A percentile compares a stretch with the other conserved stretches of the same genome.
Conservation (phyloP, 768 basidiomycete genomes). For the Psilocybe cubensis region DNA sequence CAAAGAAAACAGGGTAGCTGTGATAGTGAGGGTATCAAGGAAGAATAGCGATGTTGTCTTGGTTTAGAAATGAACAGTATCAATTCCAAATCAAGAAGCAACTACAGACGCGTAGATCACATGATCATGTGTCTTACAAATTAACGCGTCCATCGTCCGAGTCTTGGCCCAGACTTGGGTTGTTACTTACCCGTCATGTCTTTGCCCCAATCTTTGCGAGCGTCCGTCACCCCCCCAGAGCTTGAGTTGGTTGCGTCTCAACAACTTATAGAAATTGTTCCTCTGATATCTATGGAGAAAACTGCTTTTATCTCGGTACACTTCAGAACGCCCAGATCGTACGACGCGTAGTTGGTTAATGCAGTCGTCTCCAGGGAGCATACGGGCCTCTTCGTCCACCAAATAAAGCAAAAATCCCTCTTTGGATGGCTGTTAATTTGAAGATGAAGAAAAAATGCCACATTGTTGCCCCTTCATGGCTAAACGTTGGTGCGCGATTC, state of each 20-base stretch:
- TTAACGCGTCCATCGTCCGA: slow-evolving; percentile 2
- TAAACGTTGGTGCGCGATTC: slow-evolving; percentile 79
- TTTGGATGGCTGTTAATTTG: slow-evolving; percentile 95
- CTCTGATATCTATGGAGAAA: slow-evolving; percentile 87
- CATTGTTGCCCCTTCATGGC: slow-evolving; percentile 90
- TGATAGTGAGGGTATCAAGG: not conserved
- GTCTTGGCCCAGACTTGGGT: not conserved
- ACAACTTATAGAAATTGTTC: slow-evolving; percentile 83
- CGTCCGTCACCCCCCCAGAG: slow-evolving; percentile 80
- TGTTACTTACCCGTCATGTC: slow-evolving; percentile 59
- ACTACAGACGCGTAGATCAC: slow-evolving; percentile 16
- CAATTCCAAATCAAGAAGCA: slow-evolving; percentile 12
- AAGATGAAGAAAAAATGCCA: slow-evolving; percentile 96
- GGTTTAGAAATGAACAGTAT: slow-evolving; percentile 3
- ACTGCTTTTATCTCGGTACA: slow-evolving; percentile 90
- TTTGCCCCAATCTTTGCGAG: slow-evolving; percentile 69
- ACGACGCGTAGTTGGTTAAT: slow-evolving; percentile 21
- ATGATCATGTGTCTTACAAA: slow-evolving; percentile 2
- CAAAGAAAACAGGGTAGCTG: slow-evolving; percentile 4
- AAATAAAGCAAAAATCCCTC: slow-evolving; percentile 79
- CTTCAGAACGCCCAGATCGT: slow-evolving; percentile 11
- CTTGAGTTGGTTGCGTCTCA: slow-evolving; percentile 89
- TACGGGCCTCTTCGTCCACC: slow-evolving; percentile 95
- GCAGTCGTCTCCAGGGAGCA: slow-evolving; percentile 66
- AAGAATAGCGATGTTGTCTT: slow-evolving; percentile 10